phyloP scores from a whole-genome alignment of 176 grass and related monocot genomes.

The Dactylis glomerata region DNA sequence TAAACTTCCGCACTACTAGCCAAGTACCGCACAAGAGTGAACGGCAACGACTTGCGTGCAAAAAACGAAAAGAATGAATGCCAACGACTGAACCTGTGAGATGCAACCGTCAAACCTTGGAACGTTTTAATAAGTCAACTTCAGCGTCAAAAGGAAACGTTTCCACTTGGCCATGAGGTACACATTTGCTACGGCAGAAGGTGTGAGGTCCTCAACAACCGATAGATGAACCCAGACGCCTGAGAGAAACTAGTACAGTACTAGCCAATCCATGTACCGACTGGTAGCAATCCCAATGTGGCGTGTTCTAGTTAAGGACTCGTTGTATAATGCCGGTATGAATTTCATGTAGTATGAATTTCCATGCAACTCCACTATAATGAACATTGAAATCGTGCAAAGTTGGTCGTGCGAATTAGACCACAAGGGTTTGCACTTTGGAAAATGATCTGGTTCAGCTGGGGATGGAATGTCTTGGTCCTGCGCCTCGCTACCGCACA shows the following conservation, averaged over 20 bases:
- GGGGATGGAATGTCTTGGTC: no score
- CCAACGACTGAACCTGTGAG: not conserved
- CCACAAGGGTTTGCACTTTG: no score
- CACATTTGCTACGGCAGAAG: not conserved
- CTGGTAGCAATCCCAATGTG: no score
- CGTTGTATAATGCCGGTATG: no score
- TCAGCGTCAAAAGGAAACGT: not conserved
- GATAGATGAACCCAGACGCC: not conserved
- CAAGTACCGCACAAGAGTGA: not conserved
- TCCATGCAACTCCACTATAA: no score
- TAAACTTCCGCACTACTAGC: not conserved
- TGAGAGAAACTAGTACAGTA: not conserved
- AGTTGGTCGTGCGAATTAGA: no score
- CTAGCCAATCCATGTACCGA: no score
- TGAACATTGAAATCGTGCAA: no score
- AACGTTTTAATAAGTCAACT: constrained; percentile 24
- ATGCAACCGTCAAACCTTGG: not conserved
- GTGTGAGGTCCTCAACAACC: constrained; percentile 13
- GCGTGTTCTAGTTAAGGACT: no score
- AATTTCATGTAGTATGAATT: no score
- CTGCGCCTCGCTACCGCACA: no score
- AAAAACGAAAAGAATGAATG: not conserved
- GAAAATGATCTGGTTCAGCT: no score
- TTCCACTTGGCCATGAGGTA: not conserved
- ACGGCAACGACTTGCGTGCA: not conserved